Evolutionary conservation across 2,329 filamentous ascomycete genomes (phyloP).

Genomic region (Aspergillus thermomutatus): DNA sequence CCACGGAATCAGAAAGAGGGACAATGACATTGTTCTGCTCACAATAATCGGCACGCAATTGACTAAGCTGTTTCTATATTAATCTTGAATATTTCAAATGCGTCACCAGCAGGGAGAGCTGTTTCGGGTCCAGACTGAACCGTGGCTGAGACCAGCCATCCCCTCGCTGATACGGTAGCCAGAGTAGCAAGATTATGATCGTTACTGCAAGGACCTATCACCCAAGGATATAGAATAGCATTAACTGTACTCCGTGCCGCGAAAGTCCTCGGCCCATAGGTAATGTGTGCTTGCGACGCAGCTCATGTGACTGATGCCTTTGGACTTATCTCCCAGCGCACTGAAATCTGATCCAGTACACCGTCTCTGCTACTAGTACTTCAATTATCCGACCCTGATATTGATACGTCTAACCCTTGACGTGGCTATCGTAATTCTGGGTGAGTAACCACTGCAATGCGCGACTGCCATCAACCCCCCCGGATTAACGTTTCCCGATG

Average conservation of each 20-base stretch:
- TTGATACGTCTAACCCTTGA: not conserved
- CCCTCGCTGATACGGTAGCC: not conserved
- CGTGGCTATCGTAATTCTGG: not conserved
- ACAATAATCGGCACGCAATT: not conserved
- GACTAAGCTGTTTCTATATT: not conserved
- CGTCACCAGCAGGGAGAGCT: not conserved
- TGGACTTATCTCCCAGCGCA: not conserved
- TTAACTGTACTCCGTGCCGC: not conserved
- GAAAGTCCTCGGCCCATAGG: not conserved
- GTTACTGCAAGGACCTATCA: not conserved
- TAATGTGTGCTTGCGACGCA: not conserved
- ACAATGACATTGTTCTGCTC: not conserved
- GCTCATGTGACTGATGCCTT: not conserved
- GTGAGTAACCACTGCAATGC: conserved; percentile 1
- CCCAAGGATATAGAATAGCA: no score
- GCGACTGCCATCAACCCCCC: conserved; percentile 2
- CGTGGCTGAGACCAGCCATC: not conserved
- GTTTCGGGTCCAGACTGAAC: not conserved
- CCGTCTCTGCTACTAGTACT: not conserved
- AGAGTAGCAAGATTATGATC: not conserved
- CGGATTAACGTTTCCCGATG: conserved; percentile 24
- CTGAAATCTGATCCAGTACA: not conserved
- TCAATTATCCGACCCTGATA: not conserved
- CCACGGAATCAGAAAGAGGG: not conserved
- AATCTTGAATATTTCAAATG: not conserved